Evolutionary conservation across 495 filamentous ascomycete species (phyloP).

Genomic region (Penicillium robsamsonii): DNA sequence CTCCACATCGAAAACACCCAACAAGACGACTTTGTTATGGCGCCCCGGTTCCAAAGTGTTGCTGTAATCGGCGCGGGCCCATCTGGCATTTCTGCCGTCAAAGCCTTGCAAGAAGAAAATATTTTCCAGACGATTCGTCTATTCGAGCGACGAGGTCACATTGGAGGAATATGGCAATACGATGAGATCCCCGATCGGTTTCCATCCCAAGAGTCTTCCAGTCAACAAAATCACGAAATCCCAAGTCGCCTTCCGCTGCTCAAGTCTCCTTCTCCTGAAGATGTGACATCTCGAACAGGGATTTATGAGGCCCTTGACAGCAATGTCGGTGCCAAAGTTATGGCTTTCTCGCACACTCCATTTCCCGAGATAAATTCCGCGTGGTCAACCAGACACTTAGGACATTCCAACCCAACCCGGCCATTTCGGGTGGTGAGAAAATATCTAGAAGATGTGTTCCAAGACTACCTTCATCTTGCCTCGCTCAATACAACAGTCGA

Average conservation of each 20-base stretch:
- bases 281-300: slow-evolving; percentile 25
- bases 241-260: slow-evolving; percentile 19
- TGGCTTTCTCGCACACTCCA: slow-evolving; percentile 31
- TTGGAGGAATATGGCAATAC: slow-evolving; percentile 50
- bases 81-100: slow-evolving; percentile 51
- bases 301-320: slow-evolving; percentile 30
- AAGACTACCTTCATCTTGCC: slow-evolving; percentile 22
- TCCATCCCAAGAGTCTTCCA: background rate
- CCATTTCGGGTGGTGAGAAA: slow-evolving; percentile 26
- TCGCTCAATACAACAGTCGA: slow-evolving; percentile 32
- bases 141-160: slow-evolving; percentile 50
- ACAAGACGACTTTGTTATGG: slow-evolving; percentile 7
- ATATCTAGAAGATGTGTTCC: slow-evolving; percentile 29
- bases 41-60: slow-evolving; percentile 29
- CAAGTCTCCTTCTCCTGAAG: slow-evolving; percentile 18
- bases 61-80: slow-evolving; percentile 55
- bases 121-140: slow-evolving; percentile 50
- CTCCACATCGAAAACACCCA: background rate
- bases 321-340: slow-evolving; percentile 31
- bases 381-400: slow-evolving; percentile 19
- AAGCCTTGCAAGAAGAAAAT: slow-evolving; percentile 51
- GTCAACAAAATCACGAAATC: slow-evolving; percentile 1
- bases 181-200: slow-evolving; percentile 24
- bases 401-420: slow-evolving; percentile 23
- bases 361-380: slow-evolving; percentile 29